A percentile compares a stretch with the other conserved stretches of the same genome.
These are phyloP conservation scores for Penicillium bovifimosum DNA, from an alignment of 495 filamentous ascomycete genomes.

Conservation along the genomic window DNA sequence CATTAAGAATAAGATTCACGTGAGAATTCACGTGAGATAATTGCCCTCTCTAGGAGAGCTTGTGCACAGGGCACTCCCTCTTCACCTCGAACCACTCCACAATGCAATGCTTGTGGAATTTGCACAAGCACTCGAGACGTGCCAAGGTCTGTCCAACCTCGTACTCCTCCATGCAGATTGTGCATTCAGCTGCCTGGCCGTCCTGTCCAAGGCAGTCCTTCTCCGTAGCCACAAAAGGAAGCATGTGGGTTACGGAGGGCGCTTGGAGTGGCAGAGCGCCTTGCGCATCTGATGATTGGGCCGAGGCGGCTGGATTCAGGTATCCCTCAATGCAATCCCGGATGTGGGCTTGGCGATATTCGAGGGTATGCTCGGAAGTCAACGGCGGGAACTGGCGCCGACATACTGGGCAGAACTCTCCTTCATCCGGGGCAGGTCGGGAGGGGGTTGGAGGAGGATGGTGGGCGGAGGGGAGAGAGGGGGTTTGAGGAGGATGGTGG, in stretches of 20 bases:
- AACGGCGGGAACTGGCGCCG: constrained; percentile 67
- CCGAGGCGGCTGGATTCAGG: constrained; percentile 12
- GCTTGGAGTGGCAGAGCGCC: constrained; percentile 18
- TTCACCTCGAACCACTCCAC: constrained; percentile 51
- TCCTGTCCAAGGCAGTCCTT: constrained; percentile 81
- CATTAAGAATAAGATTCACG: too few relatives aligned
- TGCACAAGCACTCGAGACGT: constrained; percentile 84
- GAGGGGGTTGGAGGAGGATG: too few relatives aligned
- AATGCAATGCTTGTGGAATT: constrained; percentile 76
- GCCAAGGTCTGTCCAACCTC: constrained; percentile 77
- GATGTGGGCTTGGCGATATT: constrained; percentile 70
- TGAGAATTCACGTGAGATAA: not conserved
- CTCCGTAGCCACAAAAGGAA: constrained; percentile 76
- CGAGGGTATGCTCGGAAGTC: constrained; percentile 52
- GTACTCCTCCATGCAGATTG: constrained; percentile 96
- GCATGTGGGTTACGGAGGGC: constrained; percentile 43
- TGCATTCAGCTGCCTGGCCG: constrained; percentile 63
- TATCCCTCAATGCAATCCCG: constrained; percentile 60
- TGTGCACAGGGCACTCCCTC: constrained; percentile 51
- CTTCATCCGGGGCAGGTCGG: constrained; percentile 54
- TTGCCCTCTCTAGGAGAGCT: constrained; percentile 25
- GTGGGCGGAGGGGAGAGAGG: too few relatives aligned
- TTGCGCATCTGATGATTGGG: constrained; percentile 12
- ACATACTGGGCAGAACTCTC: constrained; percentile 90
- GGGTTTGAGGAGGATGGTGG: too few relatives aligned